These are phyloP conservation scores for Fagus sylvatica DNA, from an alignment of 306 rosid genomes.

Conservation along the genomic window DNA sequence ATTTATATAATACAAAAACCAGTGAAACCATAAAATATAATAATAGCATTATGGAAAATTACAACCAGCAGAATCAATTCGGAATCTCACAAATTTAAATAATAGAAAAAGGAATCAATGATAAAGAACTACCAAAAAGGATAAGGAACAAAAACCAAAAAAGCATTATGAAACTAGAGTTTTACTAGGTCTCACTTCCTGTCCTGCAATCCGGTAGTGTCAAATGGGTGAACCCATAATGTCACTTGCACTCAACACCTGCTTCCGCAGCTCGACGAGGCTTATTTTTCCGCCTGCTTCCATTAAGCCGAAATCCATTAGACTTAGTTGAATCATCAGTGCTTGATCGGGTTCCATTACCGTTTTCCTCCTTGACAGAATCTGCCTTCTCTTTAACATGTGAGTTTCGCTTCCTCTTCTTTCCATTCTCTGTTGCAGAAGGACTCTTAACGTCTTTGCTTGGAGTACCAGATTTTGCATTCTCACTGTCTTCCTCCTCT, in stretches of 20 bases:
- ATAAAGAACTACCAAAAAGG: slow-evolving; percentile 38
- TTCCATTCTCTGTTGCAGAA: slow-evolving; percentile 34
- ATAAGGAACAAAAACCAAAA: slow-evolving; percentile 40
- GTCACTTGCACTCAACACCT: slow-evolving; percentile 85
- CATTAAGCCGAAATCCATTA: slow-evolving; percentile 76
- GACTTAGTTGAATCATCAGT: slow-evolving; percentile 41
- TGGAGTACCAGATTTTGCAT: slow-evolving; percentile 41
- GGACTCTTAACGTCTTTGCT: slow-evolving; percentile 43
- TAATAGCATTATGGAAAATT: slow-evolving; percentile 36
- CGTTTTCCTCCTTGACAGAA: slow-evolving; percentile 47
- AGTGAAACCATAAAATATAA: slow-evolving; percentile 32
- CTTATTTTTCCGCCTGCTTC: slow-evolving; percentile 83
- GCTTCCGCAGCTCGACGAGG: slow-evolving; percentile 94
- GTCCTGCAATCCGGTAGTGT: slow-evolving; percentile 29
- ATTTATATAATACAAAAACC: slow-evolving; percentile 24
- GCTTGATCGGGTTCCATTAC: slow-evolving; percentile 40
- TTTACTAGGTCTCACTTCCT: slow-evolving; percentile 49
- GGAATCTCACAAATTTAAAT: slow-evolving; percentile 44
- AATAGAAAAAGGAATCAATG: slow-evolving; percentile 35
- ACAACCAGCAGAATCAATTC: slow-evolving; percentile 49
- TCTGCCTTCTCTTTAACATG: slow-evolving; percentile 46
- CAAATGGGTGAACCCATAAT: slow-evolving; percentile 42
- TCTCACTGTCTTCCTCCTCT: slow-evolving; percentile 43
- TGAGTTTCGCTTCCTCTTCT: slow-evolving; percentile 51
- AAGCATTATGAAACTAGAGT: slow-evolving; percentile 37